phyloP scores from a whole-genome alignment of 2,329 filamentous ascomycete species.

The Neospermospora avenae region DNA sequence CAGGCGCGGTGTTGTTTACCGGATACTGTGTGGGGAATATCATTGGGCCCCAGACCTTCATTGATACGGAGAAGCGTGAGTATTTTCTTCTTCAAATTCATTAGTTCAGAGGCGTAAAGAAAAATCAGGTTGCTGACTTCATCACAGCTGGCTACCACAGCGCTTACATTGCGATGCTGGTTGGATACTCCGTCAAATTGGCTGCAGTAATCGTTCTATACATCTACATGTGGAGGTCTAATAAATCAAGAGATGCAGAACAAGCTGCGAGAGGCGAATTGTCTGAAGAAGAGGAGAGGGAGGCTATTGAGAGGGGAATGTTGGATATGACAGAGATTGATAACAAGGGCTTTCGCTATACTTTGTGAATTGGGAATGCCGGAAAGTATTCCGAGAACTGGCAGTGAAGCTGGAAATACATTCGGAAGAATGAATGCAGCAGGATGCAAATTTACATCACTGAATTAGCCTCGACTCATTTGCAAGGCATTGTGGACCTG shows the following conservation, averaged over 20 bases:
- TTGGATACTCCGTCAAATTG: slow-evolving; percentile 53
- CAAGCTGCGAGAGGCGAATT: slow-evolving; percentile 30
- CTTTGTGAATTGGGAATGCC: slow-evolving; percentile 32
- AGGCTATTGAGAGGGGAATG: slow-evolving; percentile 53
- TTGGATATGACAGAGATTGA: slow-evolving; percentile 53
- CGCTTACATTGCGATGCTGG: slow-evolving; percentile 44
- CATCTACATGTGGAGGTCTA: slow-evolving; percentile 52
- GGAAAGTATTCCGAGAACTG: neutral
- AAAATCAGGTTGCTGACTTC: slow-evolving; percentile 16
- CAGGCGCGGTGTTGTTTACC: slow-evolving; percentile 47
- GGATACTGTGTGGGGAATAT: slow-evolving; percentile 55
- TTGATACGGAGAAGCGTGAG: slow-evolving; percentile 29
- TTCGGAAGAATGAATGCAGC: too few relatives aligned
- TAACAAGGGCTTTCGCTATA: slow-evolving; percentile 52
- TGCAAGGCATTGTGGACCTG: too few relatives aligned
- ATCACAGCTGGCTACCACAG: slow-evolving; percentile 34
- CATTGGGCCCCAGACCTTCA: slow-evolving; percentile 41
- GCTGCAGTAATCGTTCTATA: slow-evolving; percentile 48
- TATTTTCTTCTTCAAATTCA: neutral
- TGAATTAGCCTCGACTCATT: too few relatives aligned
- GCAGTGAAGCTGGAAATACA: too few relatives aligned
- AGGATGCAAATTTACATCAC: too few relatives aligned
- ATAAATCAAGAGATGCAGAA: slow-evolving; percentile 51
- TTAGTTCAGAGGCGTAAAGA: neutral
- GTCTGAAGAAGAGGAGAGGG: slow-evolving; percentile 43